These are phyloP conservation scores for Polyporus tsugae DNA, from an alignment of 1,284 basidiomycete genomes.

Conservation along the genomic window DNA sequence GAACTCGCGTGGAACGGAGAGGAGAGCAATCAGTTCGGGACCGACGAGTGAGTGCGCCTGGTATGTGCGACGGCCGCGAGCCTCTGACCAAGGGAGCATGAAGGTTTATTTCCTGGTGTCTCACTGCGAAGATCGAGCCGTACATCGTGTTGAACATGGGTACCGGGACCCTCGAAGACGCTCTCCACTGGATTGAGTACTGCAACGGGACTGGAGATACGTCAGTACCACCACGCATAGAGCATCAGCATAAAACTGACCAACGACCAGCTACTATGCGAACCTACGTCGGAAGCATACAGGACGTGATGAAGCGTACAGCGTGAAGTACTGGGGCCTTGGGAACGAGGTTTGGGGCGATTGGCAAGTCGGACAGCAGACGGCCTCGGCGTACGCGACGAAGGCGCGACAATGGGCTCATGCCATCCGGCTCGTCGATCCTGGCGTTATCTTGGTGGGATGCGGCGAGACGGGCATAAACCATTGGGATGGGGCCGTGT, in stretches of 20 bases:
- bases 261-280: conserved; percentile 57
- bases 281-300: conserved; percentile 64
- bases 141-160: conserved; percentile 75
- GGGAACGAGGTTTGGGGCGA: conserved; percentile 68
- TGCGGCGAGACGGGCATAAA: conserved; percentile 64
- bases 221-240: conserved; percentile 38
- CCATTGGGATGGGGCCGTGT: conserved; percentile 47
- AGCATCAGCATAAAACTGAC: not conserved
- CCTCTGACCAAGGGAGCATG: conserved; percentile 27
- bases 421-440: conserved; percentile 66
- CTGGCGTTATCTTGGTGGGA: conserved; percentile 61
- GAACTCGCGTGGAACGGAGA: conserved; percentile 74
- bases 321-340: conserved; percentile 43
- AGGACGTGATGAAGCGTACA: conserved; percentile 65
- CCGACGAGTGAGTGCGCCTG: conserved; percentile 50
- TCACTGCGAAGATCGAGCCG: conserved; percentile 59
- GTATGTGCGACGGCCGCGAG: not conserved
- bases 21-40: conserved; percentile 73
- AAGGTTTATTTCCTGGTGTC: conserved; percentile 59
- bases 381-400: conserved; percentile 64
- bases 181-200: conserved; percentile 73
- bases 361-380: conserved; percentile 74
- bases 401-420: conserved; percentile 72
- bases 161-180: conserved; percentile 68
- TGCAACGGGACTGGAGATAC: conserved; percentile 58